Evolutionary conservation across 2,329 filamentous ascomycete genomes (phyloP).

Genomic region (Sporothrix phasma): DNA sequence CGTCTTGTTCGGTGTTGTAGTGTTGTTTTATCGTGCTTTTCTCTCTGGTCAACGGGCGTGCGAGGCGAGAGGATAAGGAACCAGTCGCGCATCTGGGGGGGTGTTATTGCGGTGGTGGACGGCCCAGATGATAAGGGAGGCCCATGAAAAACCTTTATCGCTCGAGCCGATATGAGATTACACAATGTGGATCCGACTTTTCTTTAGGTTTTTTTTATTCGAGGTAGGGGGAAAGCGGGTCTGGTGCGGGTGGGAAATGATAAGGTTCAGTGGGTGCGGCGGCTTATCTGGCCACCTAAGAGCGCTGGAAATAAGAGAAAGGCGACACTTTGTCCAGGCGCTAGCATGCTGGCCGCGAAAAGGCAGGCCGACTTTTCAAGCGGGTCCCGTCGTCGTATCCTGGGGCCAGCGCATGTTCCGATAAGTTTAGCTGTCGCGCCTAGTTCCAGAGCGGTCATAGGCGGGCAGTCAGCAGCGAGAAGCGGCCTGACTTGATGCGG

Average conservation of each 20-base stretch:
- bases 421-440: background rate
- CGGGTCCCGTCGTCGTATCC: background rate
- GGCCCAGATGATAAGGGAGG: slow-evolving; percentile 20
- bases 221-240: slow-evolving; percentile 15
- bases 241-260: slow-evolving; percentile 15
- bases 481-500: background rate
- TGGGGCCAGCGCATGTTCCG: background rate
- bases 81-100: slow-evolving; percentile 6
- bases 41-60: slow-evolving; percentile 11
- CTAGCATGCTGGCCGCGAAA: background rate
- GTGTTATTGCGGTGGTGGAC: slow-evolving; percentile 12
- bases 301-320: slow-evolving; percentile 7
- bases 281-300: slow-evolving; percentile 5
- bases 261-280: slow-evolving; percentile 14
- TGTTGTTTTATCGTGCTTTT: background rate
- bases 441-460: background rate
- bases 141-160: slow-evolving; percentile 21
- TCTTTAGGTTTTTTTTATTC: slow-evolving; percentile 17
- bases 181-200: slow-evolving; percentile 14
- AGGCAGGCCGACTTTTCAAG: background rate
- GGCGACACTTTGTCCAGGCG: background rate
- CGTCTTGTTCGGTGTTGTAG: background rate
- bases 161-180: slow-evolving; percentile 20
- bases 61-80: slow-evolving; percentile 8
- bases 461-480: background rate